phyloP scores from a whole-genome alignment of 805 yeast species.

The Zygoascus biomembranicola region DNA sequence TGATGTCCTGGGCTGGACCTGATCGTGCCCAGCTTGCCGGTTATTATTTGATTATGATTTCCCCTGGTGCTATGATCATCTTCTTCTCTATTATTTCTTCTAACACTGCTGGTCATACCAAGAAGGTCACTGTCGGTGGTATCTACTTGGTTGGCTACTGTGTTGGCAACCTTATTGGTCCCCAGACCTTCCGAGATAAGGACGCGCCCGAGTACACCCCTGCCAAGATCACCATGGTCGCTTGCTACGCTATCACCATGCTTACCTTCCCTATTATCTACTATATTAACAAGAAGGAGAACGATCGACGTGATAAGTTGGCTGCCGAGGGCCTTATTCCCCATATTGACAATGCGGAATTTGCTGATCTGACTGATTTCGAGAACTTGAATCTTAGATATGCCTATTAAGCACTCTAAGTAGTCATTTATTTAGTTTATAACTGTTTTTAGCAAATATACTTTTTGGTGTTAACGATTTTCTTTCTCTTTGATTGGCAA shows the following conservation, averaged over 20 bases:
- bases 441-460: not conserved
- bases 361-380: conserved; percentile 41
- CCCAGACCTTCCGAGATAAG: conserved; percentile 43
- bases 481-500: too few relatives aligned
- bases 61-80: conserved; percentile 8
- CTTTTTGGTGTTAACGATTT: too few relatives aligned
- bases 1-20: conserved; percentile 5
- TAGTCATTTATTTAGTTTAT: conserved; percentile 7
- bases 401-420: conserved; percentile 5
- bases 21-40: conserved; percentile 7
- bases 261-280: not conserved
- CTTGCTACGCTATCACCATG: not conserved
- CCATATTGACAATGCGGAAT: conserved; percentile 9
- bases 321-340: not conserved
- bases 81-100: conserved; percentile 33
- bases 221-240: conserved; percentile 8
- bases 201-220: conserved; percentile 11
- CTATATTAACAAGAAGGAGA: not conserved
- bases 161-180: conserved; percentile 59
- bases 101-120: conserved; percentile 47
- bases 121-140: conserved; percentile 42
- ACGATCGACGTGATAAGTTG: conserved; percentile 3
- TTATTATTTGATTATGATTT: conserved; percentile 2
- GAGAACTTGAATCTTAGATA: conserved; percentile 39
- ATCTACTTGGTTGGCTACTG: conserved; percentile 52